Conservation (phyloP, 78 protist genomes). For the Cavenderia fasciculata region DNA sequence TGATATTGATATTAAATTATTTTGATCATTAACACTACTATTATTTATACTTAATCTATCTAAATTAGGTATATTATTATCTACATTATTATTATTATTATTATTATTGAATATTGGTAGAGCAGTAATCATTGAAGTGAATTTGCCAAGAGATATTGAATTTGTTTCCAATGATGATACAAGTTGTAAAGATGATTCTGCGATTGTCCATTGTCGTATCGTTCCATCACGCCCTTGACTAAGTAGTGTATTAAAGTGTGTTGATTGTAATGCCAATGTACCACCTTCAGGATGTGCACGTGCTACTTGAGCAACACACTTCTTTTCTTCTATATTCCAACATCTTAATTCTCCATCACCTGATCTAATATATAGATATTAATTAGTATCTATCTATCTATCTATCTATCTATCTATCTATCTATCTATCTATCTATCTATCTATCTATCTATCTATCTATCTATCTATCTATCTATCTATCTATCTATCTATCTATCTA, state of each 20-base stretch:
- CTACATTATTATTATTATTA: background rate
- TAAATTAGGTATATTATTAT: background rate
- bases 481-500: too few species aligned
- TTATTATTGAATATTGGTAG: background rate
- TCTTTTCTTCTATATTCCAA: conserved; percentile 67
- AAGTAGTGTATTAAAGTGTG: background rate
- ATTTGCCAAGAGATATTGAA: conserved; percentile 58
- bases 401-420: background rate
- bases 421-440: too few species aligned
- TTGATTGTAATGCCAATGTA: conserved; percentile 39
- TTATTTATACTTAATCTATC: too few species aligned
- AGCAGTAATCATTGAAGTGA: background rate
- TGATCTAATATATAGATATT: background rate
- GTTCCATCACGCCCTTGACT: conserved; percentile 70
- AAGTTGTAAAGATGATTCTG: background rate
- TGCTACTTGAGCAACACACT: conserved; percentile 14
- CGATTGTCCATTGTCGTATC: conserved; percentile 23
- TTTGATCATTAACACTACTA: too few species aligned
- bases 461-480: too few species aligned
- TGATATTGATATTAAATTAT: conserved; percentile 6
- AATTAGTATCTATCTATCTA: background rate
- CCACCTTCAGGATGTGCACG: conserved; percentile 48
- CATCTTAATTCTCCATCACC: conserved; percentile 71
- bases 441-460: too few species aligned
- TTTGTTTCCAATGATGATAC: conserved; percentile 19